These are phyloP conservation scores for Cyamopsis tetragonoloba DNA, from an alignment of 306 rosid genomes.

Conservation along the genomic window DNA sequence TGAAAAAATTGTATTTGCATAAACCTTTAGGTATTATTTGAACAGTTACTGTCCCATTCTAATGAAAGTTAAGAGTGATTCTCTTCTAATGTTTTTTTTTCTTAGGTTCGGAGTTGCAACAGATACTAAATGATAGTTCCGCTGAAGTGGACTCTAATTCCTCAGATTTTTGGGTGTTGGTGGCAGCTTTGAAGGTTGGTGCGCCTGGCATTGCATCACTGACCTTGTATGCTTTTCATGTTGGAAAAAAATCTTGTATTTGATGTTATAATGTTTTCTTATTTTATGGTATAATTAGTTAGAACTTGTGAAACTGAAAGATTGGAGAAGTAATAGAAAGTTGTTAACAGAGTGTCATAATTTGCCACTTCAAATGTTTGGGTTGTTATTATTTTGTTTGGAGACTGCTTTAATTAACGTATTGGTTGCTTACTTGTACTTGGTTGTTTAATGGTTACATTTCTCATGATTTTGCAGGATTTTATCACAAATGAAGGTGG, in stretches of 20 bases:
- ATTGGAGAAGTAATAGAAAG: slow-evolving; percentile 1
- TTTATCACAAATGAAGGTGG: slow-evolving; percentile 84
- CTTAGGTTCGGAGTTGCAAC: slow-evolving; percentile 60
- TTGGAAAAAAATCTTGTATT: neutral
- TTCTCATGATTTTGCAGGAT: slow-evolving; percentile 52
- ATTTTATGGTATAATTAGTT: neutral
- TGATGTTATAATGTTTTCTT: neutral
- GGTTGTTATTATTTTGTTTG: slow-evolving; percentile 4
- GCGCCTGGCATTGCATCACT: slow-evolving; percentile 13
- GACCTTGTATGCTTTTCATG: slow-evolving; percentile 12
- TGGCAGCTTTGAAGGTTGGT: slow-evolving; percentile 91
- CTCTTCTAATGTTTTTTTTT: slow-evolving; percentile 26
- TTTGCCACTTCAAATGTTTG: neutral
- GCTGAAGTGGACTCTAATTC: slow-evolving; percentile 76
- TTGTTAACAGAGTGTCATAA: neutral
- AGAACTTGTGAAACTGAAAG: slow-evolving; percentile 10
- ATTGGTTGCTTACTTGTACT: no score
- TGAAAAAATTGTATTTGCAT: neutral
- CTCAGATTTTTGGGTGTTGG: slow-evolving; percentile 92
- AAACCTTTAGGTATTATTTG: neutral
- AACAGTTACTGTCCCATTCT: slow-evolving; percentile 1
- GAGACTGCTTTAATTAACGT: slow-evolving; percentile 8
- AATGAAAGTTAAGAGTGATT: slow-evolving; percentile 4
- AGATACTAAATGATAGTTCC: slow-evolving; percentile 60
- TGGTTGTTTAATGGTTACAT: slow-evolving; percentile 4